A percentile compares a stretch with the other conserved stretches of the same genome.
These are phyloP conservation scores for Musa schizocarpa DNA, from an alignment of 176 grass and related monocot species.

Conservation along the genomic window DNA sequence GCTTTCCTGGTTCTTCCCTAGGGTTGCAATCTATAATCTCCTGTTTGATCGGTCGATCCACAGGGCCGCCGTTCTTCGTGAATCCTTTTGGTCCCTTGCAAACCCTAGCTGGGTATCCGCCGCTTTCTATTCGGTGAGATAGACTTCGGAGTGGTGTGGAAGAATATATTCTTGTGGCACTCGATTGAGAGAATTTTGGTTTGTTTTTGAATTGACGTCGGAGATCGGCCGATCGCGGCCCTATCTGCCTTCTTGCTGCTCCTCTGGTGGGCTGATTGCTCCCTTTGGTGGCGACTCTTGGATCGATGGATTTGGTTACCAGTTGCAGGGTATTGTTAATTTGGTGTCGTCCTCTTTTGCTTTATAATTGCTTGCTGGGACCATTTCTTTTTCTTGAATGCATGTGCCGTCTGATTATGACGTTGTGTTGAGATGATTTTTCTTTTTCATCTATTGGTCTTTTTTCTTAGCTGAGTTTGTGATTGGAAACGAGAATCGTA, in stretches of 20 bases:
- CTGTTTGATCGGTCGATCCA: neutral
- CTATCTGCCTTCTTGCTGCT: too few species aligned
- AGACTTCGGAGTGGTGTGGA: neutral
- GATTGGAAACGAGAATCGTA: neutral
- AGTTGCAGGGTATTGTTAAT: constrained; percentile 43
- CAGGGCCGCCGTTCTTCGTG: neutral
- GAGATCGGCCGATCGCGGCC: neutral
- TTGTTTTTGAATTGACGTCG: neutral
- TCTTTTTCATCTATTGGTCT: neutral
- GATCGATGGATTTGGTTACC: constrained; percentile 56
- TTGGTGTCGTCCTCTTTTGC: neutral
- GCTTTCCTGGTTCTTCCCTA: neutral
- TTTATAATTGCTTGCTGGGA: neutral
- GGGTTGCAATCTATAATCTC: neutral
- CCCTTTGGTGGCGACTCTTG: neutral
- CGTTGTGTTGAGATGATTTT: neutral
- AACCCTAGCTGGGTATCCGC: neutral
- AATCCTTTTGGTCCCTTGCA: neutral
- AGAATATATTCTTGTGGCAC: neutral
- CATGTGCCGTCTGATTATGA: neutral
- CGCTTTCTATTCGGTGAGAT: neutral
- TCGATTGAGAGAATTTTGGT: constrained; percentile 10
- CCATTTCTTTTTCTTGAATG: neutral
- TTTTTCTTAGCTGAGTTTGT: too few species aligned
- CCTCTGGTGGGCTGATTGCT: too few species aligned